phyloP scores from a whole-genome alignment of 2,329 filamentous ascomycete genomes.

The Diaporthe aspalathi region DNA sequence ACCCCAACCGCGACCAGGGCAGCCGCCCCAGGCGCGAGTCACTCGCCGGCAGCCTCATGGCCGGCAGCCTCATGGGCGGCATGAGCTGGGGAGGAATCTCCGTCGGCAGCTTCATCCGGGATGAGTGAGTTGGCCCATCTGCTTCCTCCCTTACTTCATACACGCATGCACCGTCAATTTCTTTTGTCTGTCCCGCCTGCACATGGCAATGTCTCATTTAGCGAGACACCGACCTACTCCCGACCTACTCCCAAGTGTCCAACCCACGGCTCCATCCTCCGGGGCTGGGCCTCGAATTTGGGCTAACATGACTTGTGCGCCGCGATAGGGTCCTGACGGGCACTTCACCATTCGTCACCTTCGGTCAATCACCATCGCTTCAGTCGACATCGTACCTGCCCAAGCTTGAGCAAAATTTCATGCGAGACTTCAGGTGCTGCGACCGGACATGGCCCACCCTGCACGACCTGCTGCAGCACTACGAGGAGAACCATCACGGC shows the following conservation, averaged over 20 bases:
- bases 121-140: constrained; percentile 79
- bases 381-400: constrained; percentile 97
- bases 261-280: constrained; percentile 10
- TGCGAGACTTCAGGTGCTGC: constrained; percentile 97
- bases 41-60: constrained; percentile 73
- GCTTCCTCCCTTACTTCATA: constrained; percentile 26
- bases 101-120: constrained; percentile 94
- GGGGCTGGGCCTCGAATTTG: constrained; percentile 19
- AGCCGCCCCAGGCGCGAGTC: constrained; percentile 71
- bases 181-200: constrained; percentile 35
- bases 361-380: constrained; percentile 87
- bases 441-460: constrained; percentile 89
- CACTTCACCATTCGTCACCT: constrained; percentile 86
- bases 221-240: constrained; percentile 21
- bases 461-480: constrained; percentile 95
- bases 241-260: too few species aligned
- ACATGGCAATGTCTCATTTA: constrained; percentile 40
- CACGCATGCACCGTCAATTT: constrained; percentile 41
- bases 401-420: constrained; percentile 96
- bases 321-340: constrained; percentile 88
- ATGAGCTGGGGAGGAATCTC: constrained; percentile 98
- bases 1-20: constrained; percentile 69
- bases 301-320: constrained; percentile 47
- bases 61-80: constrained; percentile 78
- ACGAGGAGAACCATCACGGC: constrained; percentile 90